Percentiles rank a stretch among this genome's conserved stretches.
phyloP scores from a whole-genome alignment of 2,329 filamentous ascomycete species.

The Xylaria sp. region DNA sequence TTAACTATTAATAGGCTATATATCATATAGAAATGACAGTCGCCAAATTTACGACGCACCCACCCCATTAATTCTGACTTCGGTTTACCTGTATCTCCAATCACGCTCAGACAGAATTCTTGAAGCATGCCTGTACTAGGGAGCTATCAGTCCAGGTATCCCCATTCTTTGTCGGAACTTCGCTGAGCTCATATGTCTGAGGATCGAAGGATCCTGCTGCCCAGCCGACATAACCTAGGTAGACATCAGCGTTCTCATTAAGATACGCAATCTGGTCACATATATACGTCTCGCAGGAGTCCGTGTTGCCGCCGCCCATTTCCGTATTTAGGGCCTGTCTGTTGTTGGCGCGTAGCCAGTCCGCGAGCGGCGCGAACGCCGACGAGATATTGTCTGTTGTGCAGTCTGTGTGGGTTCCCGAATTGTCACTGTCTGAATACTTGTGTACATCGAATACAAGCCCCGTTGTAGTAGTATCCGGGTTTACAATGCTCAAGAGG shows the following conservation, averaged over 20 bases:
- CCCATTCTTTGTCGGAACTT: slow-evolving; percentile 41
- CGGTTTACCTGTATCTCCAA: background rate
- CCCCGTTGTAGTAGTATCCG: slow-evolving; percentile 55
- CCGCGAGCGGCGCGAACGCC: slow-evolving; percentile 51
- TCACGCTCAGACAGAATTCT: slow-evolving; percentile 27
- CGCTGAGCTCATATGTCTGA: slow-evolving; percentile 41
- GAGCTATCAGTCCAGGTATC: slow-evolving; percentile 39
- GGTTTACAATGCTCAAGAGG: slow-evolving; percentile 56
- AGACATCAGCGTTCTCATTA: slow-evolving; percentile 48
- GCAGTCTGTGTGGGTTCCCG: slow-evolving; percentile 48
- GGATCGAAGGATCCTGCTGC: slow-evolving; percentile 43
- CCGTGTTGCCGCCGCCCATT: slow-evolving; percentile 53
- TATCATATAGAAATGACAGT: too few relatives aligned
- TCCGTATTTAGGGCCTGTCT: slow-evolving; percentile 52
- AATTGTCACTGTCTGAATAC: slow-evolving; percentile 55
- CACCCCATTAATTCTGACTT: too few relatives aligned
- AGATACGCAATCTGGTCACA: slow-evolving; percentile 50
- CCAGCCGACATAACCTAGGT: slow-evolving; percentile 46
- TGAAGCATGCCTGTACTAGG: slow-evolving; percentile 40
- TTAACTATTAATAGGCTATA: too few relatives aligned
- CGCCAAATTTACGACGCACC: too few relatives aligned
- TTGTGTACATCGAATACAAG: slow-evolving; percentile 60
- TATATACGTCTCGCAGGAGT: slow-evolving; percentile 49
- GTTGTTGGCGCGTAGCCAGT: slow-evolving; percentile 51
- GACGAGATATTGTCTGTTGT: slow-evolving; percentile 51